phyloP scores from a whole-genome alignment of 2,329 filamentous ascomycete species.

The Pyrenophora graminea region DNA sequence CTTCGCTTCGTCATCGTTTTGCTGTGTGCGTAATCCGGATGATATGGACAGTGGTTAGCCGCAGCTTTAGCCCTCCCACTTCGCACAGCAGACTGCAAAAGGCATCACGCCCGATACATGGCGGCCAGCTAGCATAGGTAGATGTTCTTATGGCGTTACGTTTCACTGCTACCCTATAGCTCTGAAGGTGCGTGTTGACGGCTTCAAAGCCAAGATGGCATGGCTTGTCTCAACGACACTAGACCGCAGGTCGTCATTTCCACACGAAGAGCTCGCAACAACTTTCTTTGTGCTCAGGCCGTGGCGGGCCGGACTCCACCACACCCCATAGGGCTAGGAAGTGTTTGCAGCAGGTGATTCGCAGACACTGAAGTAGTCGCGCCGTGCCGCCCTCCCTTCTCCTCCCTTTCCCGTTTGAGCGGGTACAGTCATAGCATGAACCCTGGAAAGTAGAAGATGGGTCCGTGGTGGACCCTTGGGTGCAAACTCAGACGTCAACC shows the following conservation, averaged over 20 bases:
- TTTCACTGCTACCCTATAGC: background rate
- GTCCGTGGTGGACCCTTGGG: conserved; percentile 2
- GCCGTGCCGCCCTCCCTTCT: conserved; percentile 38
- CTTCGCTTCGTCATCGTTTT: background rate
- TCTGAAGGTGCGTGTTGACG: conserved; percentile 11
- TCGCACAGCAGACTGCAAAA: conserved; percentile 19
- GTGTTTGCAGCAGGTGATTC: conserved; percentile 29
- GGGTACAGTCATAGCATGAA: conserved; percentile 7
- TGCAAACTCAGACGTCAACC: conserved; percentile 9
- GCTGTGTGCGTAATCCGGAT: background rate
- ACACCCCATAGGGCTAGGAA: conserved; percentile 15
- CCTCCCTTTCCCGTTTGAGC: conserved; percentile 1
- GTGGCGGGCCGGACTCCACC: conserved; percentile 33
- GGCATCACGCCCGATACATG: conserved; percentile 14
- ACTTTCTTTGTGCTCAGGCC: conserved; percentile 15
- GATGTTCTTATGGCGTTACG: background rate
- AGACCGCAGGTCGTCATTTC: conserved; percentile 12
- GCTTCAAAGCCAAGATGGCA: conserved; percentile 1
- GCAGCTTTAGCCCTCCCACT: conserved; percentile 6
- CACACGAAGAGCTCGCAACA: conserved; percentile 12
- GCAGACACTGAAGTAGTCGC: conserved; percentile 25
- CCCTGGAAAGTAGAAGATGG: conserved; percentile 5
- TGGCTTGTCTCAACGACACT: conserved; percentile 5
- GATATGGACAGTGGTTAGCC: background rate
- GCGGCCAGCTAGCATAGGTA: conserved; percentile 1